A percentile compares a stretch with the other conserved stretches of the same genome.
phyloP scores from a whole-genome alignment of 108 stramenopile species.

The Discostella pseudostelligera region DNA sequence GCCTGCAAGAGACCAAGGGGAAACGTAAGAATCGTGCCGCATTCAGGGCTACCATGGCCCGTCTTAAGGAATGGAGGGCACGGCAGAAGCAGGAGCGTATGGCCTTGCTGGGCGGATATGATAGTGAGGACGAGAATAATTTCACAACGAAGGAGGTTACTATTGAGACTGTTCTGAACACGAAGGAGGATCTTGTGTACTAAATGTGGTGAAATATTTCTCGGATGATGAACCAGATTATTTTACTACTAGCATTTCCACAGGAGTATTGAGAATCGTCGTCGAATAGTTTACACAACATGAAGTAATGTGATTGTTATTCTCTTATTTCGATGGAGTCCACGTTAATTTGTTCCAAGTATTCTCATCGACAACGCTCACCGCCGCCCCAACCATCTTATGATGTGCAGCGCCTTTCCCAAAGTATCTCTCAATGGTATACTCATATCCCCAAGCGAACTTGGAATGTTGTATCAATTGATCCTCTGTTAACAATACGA shows the following conservation, averaged over 20 bases:
- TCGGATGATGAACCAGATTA: too few species aligned
- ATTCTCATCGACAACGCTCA: constrained; percentile 19
- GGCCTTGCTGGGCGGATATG: constrained; percentile 76
- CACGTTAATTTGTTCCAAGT: constrained; percentile 16
- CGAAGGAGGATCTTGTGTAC: constrained; percentile 83
- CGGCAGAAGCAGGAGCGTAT: constrained; percentile 66
- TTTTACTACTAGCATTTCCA: too few species aligned
- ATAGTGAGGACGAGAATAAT: constrained; percentile 80
- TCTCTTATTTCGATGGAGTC: constrained; percentile 25
- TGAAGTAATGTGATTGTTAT: background rate
- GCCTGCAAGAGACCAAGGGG: constrained; percentile 85
- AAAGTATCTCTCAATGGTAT: constrained; percentile 38
- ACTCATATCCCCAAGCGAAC: constrained; percentile 50
- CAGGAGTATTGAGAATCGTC: background rate
- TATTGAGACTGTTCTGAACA: constrained; percentile 76
- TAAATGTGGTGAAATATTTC: too few species aligned
- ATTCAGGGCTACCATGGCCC: constrained; percentile 64
- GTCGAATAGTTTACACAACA: background rate
- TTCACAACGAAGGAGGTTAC: constrained; percentile 61
- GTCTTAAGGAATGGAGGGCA: constrained; percentile 57
- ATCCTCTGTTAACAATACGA: constrained; percentile 35
- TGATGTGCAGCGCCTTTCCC: constrained; percentile 26
- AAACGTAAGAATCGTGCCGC: constrained; percentile 72
- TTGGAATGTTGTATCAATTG: constrained; percentile 41
- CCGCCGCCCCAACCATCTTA: constrained; percentile 27